phyloP scores from a whole-genome alignment of 352 stramenopile species.

The Phytophthora uliginosa region DNA sequence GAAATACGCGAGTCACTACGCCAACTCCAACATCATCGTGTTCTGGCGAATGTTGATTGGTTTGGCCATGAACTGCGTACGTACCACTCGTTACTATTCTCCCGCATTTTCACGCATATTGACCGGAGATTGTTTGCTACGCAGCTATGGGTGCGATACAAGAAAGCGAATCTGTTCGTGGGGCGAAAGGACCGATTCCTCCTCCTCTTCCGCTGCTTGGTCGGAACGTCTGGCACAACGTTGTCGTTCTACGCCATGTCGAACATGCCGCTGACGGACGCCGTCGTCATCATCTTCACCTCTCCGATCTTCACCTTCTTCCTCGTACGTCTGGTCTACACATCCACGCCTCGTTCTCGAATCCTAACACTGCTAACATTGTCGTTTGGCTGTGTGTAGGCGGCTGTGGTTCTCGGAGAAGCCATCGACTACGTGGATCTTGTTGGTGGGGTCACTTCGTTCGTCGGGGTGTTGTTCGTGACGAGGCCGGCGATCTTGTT shows the following conservation, averaged over 20 bases:
- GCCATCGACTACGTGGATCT: slow-evolving; percentile 53
- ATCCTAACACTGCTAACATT: not conserved
- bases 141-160: slow-evolving; percentile 45
- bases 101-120: not conserved
- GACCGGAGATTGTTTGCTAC: not conserved
- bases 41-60: slow-evolving; percentile 68
- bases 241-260: slow-evolving; percentile 67
- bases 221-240: slow-evolving; percentile 52
- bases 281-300: slow-evolving; percentile 74
- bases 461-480: slow-evolving; percentile 63
- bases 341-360: not conserved
- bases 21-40: slow-evolving; percentile 57
- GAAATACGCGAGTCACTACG: slow-evolving; percentile 55
- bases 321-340: slow-evolving; percentile 35
- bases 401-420: slow-evolving; percentile 58
- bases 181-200: slow-evolving; percentile 33
- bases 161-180: slow-evolving; percentile 49
- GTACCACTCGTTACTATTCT: not conserved
- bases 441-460: slow-evolving; percentile 50
- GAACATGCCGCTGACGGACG: slow-evolving; percentile 76
- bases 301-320: slow-evolving; percentile 69
- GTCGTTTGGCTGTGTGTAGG: slow-evolving; percentile 27
- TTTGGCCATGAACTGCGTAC: slow-evolving; percentile 56
- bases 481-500: slow-evolving; percentile 62
- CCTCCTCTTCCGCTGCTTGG: slow-evolving; percentile 57